Evolutionary conservation across 2,329 filamentous ascomycete species (phyloP), one percentile per base, ranked within the genome.

Genomic region (Bipolaris victoriae): DNA sequence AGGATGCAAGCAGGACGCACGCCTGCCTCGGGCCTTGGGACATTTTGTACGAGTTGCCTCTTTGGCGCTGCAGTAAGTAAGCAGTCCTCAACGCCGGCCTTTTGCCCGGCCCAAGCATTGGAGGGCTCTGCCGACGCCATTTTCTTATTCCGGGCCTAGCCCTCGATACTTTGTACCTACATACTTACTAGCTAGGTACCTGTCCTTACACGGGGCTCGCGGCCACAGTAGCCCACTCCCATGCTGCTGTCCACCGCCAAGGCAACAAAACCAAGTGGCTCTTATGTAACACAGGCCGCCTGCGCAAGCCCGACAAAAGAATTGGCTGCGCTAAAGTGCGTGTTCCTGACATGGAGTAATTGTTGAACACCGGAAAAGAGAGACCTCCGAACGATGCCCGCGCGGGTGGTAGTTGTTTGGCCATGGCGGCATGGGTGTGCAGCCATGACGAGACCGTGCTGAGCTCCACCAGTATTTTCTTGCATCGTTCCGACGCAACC

Each of bases 391-490:
- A 49, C 40, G 33, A 35, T 58, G 46, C 37, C 49, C 55, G 51
- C 55, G 49, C 49, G 53, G 53, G 53, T 52, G 35, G 43, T 13
- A 37, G 44, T 49, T 16, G 33, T 48, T 54, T 47, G 37, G 47
- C 39, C 29, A 29, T 36, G 39, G 37, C 29, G 47, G 49, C 55
- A 52, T 49, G 50, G 43, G 22, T 49, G 44, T 37, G 39, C 49
- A 33, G 40, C 20, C 49, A 57, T 57, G 55, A 57, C 50, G 55
- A 57, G 50, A 49, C 55, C 57, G 55, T 60, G 54, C 49, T 51
- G 39, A 52, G 54, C 60, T 67, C 62, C 62, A 61, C 61, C 63
- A 64, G 68, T 58, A 66, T 66, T 68, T 72, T 70, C 66, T 67
- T 60, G 37, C 59, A 53, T 64, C 65, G 54, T 59, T 55, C 55